phyloP scores from a whole-genome alignment of 352 stramenopile genomes.

The Phytophthora rubi region DNA sequence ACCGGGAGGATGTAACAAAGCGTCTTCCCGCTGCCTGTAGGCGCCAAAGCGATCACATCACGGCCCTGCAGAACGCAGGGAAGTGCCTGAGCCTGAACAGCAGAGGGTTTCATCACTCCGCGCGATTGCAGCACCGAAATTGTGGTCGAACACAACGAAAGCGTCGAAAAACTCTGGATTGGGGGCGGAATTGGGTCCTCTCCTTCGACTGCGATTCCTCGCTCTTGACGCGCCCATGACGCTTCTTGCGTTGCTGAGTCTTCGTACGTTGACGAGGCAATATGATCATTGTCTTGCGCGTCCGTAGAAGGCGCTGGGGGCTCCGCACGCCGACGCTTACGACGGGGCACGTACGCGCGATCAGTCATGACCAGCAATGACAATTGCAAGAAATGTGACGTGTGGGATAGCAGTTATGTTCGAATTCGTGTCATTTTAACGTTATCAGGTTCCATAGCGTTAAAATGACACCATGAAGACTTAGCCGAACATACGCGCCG shows the following conservation, averaged over 20 bases:
- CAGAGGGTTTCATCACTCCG: conserved; percentile 89
- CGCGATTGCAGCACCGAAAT: conserved; percentile 39
- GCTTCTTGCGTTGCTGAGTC: conserved; percentile 40
- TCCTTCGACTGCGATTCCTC: conserved; percentile 51
- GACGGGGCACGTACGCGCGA: conserved; percentile 46
- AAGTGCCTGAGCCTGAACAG: conserved; percentile 97
- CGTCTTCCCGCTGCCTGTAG: conserved; percentile 96
- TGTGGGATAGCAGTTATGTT: conserved; percentile 16
- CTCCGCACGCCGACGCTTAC: conserved; percentile 46
- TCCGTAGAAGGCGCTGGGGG: background rate
- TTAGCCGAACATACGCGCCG: conserved; percentile 87
- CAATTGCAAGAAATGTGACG: conserved; percentile 17
- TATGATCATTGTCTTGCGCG: background rate
- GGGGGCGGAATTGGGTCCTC: conserved; percentile 34
- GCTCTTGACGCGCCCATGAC: conserved; percentile 59
- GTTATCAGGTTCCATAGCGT: conserved; percentile 14
- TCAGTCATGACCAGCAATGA: conserved; percentile 15
- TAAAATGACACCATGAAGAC: conserved; percentile 10
- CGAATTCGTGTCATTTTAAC: conserved; percentile 19
- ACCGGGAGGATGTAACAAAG: conserved; percentile 96
- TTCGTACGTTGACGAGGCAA: background rate
- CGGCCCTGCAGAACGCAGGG: conserved; percentile 77
- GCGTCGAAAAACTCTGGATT: conserved; percentile 44
- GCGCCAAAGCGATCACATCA: conserved; percentile 94
- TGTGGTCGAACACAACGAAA: conserved; percentile 37